Percentiles rank a stretch among this genome's conserved stretches.
Conservation (phyloP, 768 basidiomycete species). For the Mycena epipterygia region DNA sequence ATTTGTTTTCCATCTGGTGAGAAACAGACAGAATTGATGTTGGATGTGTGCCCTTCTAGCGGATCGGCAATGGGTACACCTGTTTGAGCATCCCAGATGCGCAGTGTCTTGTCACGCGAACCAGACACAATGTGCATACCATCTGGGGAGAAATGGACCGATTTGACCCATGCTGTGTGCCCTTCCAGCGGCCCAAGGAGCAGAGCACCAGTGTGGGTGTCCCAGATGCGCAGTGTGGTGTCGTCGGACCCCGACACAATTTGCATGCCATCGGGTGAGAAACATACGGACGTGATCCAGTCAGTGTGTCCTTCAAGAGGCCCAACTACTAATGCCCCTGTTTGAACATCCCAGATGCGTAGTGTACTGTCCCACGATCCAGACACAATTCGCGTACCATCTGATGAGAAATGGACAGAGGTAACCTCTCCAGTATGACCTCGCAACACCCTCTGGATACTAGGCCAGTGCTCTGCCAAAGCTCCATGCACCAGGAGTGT, state of each 20-base stretch:
- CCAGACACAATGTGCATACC: not conserved
- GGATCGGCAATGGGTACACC: not conserved
- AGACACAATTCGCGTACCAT: constrained; percentile 5
- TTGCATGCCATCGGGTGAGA: not conserved
- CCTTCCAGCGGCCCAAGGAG: not conserved
- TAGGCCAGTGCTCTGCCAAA: too few relatives aligned
- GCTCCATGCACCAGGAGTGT: not conserved
- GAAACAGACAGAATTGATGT: not conserved
- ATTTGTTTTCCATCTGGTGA: not conserved
- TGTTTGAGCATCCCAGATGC: not conserved
- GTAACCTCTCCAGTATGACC: not conserved
- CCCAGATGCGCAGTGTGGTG: not conserved
- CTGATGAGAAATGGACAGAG: constrained; percentile 7
- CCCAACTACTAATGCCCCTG: too few relatives aligned
- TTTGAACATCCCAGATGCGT: not conserved
- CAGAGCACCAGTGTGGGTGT: not conserved
- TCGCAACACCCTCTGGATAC: not conserved
- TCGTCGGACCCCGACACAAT: not conserved
- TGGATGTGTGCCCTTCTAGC: not conserved
- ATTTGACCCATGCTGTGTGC: not conserved
- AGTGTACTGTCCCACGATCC: not conserved
- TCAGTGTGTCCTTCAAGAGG: too few relatives aligned
- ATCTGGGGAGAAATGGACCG: not conserved
- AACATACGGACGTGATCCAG: not conserved
- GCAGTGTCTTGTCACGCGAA: not conserved